Evolutionary conservation across 2,329 filamentous ascomycete species (phyloP).

Genomic region (Ascochyta viciae-villosae): DNA sequence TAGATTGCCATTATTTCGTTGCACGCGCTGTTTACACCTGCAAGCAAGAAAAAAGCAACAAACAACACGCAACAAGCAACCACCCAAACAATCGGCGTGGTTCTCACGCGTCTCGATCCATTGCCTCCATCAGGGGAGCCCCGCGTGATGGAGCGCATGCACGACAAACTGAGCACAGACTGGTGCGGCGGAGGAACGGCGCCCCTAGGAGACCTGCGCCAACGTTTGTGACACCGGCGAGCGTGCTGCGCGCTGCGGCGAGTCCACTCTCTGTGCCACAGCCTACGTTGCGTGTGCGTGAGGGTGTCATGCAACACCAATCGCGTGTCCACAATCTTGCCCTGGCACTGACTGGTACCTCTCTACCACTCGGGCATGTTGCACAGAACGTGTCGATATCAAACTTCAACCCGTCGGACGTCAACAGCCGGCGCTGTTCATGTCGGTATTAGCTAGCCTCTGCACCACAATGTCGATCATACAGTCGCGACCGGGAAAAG

Average conservation of each 20-base stretch:
- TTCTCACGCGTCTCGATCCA: constrained; percentile 3
- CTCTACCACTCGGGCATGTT: constrained; percentile 3
- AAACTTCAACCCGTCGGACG: constrained; percentile 2
- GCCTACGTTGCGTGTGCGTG: background rate
- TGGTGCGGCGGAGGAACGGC: constrained; percentile 3
- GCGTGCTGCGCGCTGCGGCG: background rate
- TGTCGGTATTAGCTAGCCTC: constrained; percentile 6
- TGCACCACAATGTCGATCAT: constrained; percentile 17
- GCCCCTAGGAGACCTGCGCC: background rate
- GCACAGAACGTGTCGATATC: constrained; percentile 16
- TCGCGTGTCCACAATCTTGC: constrained; percentile 3
- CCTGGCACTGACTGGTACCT: constrained; percentile 4
- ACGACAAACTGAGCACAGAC: constrained; percentile 8
- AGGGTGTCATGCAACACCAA: background rate
- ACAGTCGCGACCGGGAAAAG: constrained; percentile 3
- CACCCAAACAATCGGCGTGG: background rate
- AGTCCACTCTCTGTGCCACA: constrained; percentile 1
- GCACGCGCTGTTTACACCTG: constrained; percentile 7
- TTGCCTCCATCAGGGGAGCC: background rate
- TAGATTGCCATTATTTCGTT: constrained; percentile 10
- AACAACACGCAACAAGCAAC: too few relatives aligned
- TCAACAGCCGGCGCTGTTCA: background rate
- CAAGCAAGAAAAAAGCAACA: background rate
- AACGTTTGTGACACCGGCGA: constrained; percentile 15
- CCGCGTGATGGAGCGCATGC: constrained; percentile 13